Evolutionary conservation across 1,284 basidiomycete species (phyloP).

Genomic region (Mycena sp.): DNA sequence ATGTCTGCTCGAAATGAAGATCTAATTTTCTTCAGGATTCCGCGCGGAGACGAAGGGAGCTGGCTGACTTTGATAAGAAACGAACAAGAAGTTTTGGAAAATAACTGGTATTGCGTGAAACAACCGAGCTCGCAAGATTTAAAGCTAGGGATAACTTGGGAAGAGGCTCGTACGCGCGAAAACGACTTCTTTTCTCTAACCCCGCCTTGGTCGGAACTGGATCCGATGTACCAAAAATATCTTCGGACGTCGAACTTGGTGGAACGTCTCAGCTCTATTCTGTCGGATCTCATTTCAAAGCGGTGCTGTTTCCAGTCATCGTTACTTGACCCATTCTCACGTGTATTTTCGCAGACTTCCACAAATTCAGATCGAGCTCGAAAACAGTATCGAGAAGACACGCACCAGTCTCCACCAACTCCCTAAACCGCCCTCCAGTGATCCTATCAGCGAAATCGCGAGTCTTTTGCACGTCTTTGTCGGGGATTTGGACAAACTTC

Average conservation of each 20-base stretch:
- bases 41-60: no score
- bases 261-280: conserved; percentile 59
- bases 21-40: neutral
- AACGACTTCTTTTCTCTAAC: no score
- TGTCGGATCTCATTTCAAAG: conserved; percentile 67
- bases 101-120: no score
- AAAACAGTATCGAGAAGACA: conserved; percentile 53
- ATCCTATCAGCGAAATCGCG: conserved; percentile 65
- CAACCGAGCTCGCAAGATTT: no score
- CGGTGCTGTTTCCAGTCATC: conserved; percentile 48
- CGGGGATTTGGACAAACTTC: conserved; percentile 51
- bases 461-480: conserved; percentile 56
- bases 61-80: no score
- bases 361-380: conserved; percentile 61
- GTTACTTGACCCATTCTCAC: neutral
- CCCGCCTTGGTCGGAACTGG: no score
- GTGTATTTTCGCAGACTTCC: conserved; percentile 60
- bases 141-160: no score
- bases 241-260: conserved; percentile 66
- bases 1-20: neutral
- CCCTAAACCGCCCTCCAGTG: conserved; percentile 29
- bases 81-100: no score
- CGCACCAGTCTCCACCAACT: conserved; percentile 49
- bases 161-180: no score
- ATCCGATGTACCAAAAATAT: conserved; percentile 55